Evolutionary conservation across 2,329 filamentous ascomycete species (phyloP), one percentile per base, ranked within the genome.

Genomic region (Paraphoma sp.): DNA sequence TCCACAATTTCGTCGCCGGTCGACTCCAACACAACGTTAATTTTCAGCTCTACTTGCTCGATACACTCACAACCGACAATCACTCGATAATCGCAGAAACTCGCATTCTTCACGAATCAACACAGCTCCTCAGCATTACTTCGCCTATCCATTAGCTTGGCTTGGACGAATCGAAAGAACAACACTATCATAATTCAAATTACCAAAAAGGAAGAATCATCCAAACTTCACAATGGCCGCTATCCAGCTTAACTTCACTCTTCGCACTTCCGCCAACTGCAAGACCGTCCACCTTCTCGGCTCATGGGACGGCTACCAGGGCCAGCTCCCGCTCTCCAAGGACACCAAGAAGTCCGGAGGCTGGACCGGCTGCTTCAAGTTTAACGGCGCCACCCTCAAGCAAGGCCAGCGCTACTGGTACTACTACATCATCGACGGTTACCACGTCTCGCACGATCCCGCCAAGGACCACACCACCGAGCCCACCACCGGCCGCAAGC

Each of bases 371-470:
- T 96, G 92, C 73, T 97, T 99, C 85, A 90, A 92, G 82, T 97
- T 99, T 83, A 91, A 95, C 81, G 90, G 89, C 76, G 82, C 87
- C 61, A 94, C 92, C 58, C 86, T 98, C 71, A 89, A 94, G 83
- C 84, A 92, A 71, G 93, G 94, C 77, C 88, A 92, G 78, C 89
- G 94, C 77, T 98, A 98, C 88, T 99, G 95, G 95, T 99, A 98
- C 89, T 99, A 99, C 88, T 99, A 97, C 86, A 97, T 98, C 88
- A 95, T 98, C 79, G 95, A 99, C 79, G 95, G 95, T 70, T 97
- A 97, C 87, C 93, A 97, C 80, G 90, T 96, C 78, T 93, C 93
- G 60, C 94, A 98, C 86, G 95, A 98, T 82, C 93, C 94, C 68
- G 91, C 91, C 78, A 89, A 93, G 78, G 84, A 90, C 73, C 94